phyloP scores from a whole-genome alignment of 768 basidiomycete species.

The Tylopilus sp. region DNA sequence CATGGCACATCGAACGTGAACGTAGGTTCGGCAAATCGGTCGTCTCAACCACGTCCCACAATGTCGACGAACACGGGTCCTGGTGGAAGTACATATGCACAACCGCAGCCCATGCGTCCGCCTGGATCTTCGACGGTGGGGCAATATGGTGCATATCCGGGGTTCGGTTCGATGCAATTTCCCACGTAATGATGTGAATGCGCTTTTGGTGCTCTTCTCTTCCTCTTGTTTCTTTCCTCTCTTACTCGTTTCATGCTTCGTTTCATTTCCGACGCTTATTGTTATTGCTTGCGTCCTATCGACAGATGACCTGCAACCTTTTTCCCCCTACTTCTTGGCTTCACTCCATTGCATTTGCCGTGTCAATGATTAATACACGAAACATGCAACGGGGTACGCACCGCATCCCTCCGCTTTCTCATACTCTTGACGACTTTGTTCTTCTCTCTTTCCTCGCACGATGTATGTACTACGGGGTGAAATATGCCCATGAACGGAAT shows the following conservation, averaged over 20 bases:
- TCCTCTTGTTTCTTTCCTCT: too few relatives aligned
- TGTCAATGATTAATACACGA: not conserved
- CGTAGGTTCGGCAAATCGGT: constrained; percentile 11
- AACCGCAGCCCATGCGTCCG: constrained; percentile 25
- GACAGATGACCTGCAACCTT: constrained; percentile 2
- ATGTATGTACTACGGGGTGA: too few relatives aligned
- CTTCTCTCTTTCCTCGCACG: too few relatives aligned
- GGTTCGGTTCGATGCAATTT: constrained; percentile 26
- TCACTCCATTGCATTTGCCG: not conserved
- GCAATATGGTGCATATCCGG: constrained; percentile 21
- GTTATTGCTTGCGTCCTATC: constrained; percentile 17
- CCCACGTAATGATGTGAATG: constrained; percentile 4
- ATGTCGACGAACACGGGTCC: constrained; percentile 5
- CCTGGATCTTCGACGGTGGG: constrained; percentile 6
- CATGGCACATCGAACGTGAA: constrained; percentile 9
- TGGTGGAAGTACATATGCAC: constrained; percentile 15
- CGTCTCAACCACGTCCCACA: constrained; percentile 20
- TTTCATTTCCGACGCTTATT: constrained; percentile 12
- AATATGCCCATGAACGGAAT: too few relatives aligned
- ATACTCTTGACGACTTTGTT: too few relatives aligned
- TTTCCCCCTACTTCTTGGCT: not conserved
- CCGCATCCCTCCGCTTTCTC: too few relatives aligned
- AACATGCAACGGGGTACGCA: not conserved
- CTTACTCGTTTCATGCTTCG: not conserved
- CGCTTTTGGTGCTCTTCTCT: not conserved